Conservation (phyloP, 2,329 filamentous ascomycete species). For the Penicillium verrucosum region DNA sequence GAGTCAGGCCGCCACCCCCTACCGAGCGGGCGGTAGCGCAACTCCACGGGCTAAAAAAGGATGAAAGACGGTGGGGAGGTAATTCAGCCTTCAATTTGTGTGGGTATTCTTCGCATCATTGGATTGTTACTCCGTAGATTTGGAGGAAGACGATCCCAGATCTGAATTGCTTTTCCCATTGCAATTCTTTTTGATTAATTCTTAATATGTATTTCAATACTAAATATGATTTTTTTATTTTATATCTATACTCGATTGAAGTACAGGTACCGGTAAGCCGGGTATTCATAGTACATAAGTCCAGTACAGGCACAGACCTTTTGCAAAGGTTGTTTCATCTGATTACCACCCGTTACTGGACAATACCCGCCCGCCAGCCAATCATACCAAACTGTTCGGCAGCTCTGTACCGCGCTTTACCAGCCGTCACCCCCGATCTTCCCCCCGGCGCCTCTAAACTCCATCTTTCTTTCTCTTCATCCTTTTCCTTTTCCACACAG, state of each 20-base stretch:
- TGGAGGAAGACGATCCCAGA: slow-evolving; percentile 7
- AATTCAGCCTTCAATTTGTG: slow-evolving; percentile 9
- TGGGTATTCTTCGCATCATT: slow-evolving; percentile 1
- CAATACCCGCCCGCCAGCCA: slow-evolving; percentile 3
- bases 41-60: slow-evolving; percentile 16
- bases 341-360: slow-evolving; percentile 9
- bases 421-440: slow-evolving; percentile 11
- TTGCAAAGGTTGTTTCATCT: slow-evolving; percentile 3
- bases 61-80: slow-evolving; percentile 8
- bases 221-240: not conserved
- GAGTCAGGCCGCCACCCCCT: slow-evolving; percentile 32
- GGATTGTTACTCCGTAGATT: not conserved
- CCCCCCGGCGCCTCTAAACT: slow-evolving; percentile 15
- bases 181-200: not conserved
- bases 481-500: slow-evolving; percentile 14
- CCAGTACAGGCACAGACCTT: slow-evolving; percentile 11
- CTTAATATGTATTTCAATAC: not conserved
- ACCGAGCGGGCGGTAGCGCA: slow-evolving; percentile 26
- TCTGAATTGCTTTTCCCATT: slow-evolving; percentile 3
- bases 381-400: slow-evolving; percentile 5
- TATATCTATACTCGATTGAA: not conserved
- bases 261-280: not conserved
- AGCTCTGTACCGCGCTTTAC: slow-evolving; percentile 13
- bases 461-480: slow-evolving; percentile 18
- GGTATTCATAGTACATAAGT: slow-evolving; percentile 4